Percentiles rank a stretch among this genome's conserved stretches.
These are phyloP conservation scores for Aspergillus sp. DNA, from an alignment of 2,329 filamentous ascomycete species.

Conservation along the genomic window DNA sequence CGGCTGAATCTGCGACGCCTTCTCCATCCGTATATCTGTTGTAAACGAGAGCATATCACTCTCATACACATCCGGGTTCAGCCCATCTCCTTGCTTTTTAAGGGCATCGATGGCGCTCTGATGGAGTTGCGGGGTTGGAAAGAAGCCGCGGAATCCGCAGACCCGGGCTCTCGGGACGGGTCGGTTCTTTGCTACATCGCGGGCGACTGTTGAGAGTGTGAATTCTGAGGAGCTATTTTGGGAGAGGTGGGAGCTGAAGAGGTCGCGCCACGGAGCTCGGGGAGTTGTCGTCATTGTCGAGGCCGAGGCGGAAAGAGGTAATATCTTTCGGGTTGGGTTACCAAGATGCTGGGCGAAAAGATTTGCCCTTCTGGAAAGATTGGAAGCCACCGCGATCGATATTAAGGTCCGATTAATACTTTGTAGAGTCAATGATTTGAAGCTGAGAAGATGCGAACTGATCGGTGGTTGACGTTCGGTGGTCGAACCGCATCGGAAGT, in stretches of 20 bases:
- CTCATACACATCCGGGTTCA: slow-evolving; percentile 62
- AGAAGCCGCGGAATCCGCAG: slow-evolving; percentile 81
- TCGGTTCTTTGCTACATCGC: slow-evolving; percentile 8
- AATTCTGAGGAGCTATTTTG: slow-evolving; percentile 18
- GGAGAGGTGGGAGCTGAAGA: slow-evolving; percentile 18
- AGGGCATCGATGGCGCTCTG: slow-evolving; percentile 66
- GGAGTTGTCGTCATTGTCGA: neutral
- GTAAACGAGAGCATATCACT: slow-evolving; percentile 77
- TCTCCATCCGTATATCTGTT: slow-evolving; percentile 81
- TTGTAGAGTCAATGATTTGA: too few relatives aligned
- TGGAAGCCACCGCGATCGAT: neutral
- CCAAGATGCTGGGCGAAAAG: neutral
- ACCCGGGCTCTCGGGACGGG: slow-evolving; percentile 40
- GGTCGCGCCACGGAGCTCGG: slow-evolving; percentile 21
- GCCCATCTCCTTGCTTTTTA: slow-evolving; percentile 25
- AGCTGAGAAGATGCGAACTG: too few relatives aligned
- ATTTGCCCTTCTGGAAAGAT: too few relatives aligned
- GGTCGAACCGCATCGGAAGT: too few relatives aligned
- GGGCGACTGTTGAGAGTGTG: slow-evolving; percentile 18
- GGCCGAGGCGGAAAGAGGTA: neutral
- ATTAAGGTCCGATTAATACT: too few relatives aligned
- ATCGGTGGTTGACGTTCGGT: too few relatives aligned
- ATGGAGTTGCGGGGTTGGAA: slow-evolving; percentile 55
- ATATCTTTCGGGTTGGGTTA: neutral
- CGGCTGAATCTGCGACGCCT: slow-evolving; percentile 58